These are phyloP conservation scores for Fusarium tricinctum DNA, from an alignment of 2,329 filamentous ascomycete species.

Conservation along the genomic window DNA sequence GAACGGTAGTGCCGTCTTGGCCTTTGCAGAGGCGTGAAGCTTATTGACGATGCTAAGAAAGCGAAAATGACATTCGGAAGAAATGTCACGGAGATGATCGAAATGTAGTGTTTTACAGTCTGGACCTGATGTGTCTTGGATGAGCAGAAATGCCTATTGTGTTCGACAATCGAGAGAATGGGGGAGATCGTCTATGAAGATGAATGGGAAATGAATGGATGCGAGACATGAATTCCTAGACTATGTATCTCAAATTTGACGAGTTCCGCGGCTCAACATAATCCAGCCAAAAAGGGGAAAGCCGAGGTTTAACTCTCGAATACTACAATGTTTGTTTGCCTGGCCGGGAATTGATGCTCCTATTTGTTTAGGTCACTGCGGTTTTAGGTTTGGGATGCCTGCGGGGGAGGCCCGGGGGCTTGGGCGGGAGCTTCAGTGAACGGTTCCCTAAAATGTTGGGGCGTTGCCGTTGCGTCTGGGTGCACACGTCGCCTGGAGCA, in stretches of 20 bases:
- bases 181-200: neutral
- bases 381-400: neutral
- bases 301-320: slow-evolving; percentile 40
- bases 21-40: slow-evolving; percentile 31
- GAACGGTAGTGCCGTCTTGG: slow-evolving; percentile 25
- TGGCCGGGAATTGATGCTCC: slow-evolving; percentile 13
- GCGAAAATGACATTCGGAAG: neutral
- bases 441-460: neutral
- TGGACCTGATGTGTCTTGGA: slow-evolving; percentile 6
- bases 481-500: slow-evolving; percentile 5
- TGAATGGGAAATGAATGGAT: slow-evolving; percentile 14
- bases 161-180: neutral
- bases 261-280: slow-evolving; percentile 36
- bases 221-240: slow-evolving; percentile 19
- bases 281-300: slow-evolving; percentile 30
- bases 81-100: slow-evolving; percentile 16
- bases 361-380: slow-evolving; percentile 8
- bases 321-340: neutral
- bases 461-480: slow-evolving; percentile 1
- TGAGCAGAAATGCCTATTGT: neutral
- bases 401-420: neutral
- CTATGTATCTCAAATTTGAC: slow-evolving; percentile 1
- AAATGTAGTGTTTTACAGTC: neutral
- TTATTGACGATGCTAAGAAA: slow-evolving; percentile 18
- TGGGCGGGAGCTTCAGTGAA: slow-evolving; percentile 12